Evolutionary conservation across 768 basidiomycete genomes (phyloP).

Genomic region (Pleurotus djamor): DNA sequence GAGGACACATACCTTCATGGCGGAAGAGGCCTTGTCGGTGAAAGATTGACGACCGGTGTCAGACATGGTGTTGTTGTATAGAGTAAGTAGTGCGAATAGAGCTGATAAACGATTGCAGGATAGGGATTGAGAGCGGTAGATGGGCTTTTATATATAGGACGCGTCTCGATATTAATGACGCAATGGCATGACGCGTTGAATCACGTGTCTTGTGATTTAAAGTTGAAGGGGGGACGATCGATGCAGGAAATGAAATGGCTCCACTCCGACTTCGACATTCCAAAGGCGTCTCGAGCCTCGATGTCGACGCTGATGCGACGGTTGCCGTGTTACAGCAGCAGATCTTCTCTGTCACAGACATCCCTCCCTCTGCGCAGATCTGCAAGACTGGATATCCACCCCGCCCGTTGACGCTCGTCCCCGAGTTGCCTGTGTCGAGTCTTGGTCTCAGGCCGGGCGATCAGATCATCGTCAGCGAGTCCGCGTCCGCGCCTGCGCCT

Average conservation of each 20-base stretch:
- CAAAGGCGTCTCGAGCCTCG: slow-evolving; percentile 76
- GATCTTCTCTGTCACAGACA: slow-evolving; percentile 64
- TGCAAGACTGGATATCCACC: slow-evolving; percentile 92
- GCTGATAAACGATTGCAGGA: too few species aligned
- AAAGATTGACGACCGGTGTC: slow-evolving; percentile 56
- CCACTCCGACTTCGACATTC: slow-evolving; percentile 82
- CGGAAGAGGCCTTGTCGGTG: slow-evolving; percentile 52
- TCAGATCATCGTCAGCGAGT: slow-evolving; percentile 76
- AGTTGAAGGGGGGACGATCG: too few species aligned
- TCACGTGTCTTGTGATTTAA: too few species aligned
- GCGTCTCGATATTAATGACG: too few species aligned
- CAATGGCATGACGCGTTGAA: too few species aligned
- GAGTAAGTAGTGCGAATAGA: background rate
- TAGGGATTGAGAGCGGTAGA: background rate
- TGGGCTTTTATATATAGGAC: background rate
- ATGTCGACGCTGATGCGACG: slow-evolving; percentile 62
- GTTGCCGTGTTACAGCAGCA: slow-evolving; percentile 76
- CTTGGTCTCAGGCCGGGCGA: slow-evolving; percentile 80
- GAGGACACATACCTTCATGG: slow-evolving; percentile 41
- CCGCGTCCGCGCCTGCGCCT: slow-evolving; percentile 11
- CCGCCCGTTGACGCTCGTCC: slow-evolving; percentile 62
- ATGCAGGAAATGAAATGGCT: slow-evolving; percentile 42
- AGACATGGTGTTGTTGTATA: slow-evolving; percentile 36
- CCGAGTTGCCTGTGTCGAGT: slow-evolving; percentile 72
- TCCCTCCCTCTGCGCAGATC: slow-evolving; percentile 75